Percentiles rank a stretch among this genome's conserved stretches.
phyloP scores from a whole-genome alignment of 148 eudicot species.

The Simmondsia chinensis region DNA sequence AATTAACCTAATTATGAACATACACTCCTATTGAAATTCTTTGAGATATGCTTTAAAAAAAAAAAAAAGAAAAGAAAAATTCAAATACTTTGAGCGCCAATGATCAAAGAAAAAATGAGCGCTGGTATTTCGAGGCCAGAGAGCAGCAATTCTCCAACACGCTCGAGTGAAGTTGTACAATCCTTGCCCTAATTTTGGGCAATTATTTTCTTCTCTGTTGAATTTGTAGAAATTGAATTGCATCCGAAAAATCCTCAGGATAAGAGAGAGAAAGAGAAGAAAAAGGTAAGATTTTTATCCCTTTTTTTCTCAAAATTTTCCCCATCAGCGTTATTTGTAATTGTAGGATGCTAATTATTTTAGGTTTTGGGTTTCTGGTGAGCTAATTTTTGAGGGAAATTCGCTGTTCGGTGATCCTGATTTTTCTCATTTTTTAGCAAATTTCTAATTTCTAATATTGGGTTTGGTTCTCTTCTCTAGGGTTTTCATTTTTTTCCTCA shows the following conservation, averaged over 20 bases:
- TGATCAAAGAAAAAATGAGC: no score
- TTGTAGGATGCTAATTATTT: slow-evolving; percentile 1
- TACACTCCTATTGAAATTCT: no score
- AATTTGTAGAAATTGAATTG: slow-evolving; percentile 1
- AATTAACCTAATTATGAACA: no score
- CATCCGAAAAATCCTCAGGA: neutral
- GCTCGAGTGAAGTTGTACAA: slow-evolving; percentile 40
- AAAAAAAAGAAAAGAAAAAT: no score
- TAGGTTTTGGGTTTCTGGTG: neutral
- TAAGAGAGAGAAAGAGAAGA: neutral
- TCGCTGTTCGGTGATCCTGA: slow-evolving; percentile 28
- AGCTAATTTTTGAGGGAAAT: slow-evolving; percentile 9
- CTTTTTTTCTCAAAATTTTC: neutral
- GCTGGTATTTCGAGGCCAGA: no score
- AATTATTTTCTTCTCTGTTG: slow-evolving; percentile 14
- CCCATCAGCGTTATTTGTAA: neutral
- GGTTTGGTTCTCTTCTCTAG: slow-evolving; percentile 16
- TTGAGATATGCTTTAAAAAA: no score
- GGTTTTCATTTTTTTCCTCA: slow-evolving; percentile 8
- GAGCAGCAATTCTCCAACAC: no score
- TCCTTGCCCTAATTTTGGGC: slow-evolving; percentile 28
- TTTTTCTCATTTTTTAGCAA: slow-evolving; percentile 20
- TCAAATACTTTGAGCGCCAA: no score
- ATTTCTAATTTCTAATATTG: slow-evolving; percentile 11
- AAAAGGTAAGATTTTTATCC: slow-evolving; percentile 11